phyloP scores from a whole-genome alignment of 768 basidiomycete species.

The Naganishia randhawae region DNA sequence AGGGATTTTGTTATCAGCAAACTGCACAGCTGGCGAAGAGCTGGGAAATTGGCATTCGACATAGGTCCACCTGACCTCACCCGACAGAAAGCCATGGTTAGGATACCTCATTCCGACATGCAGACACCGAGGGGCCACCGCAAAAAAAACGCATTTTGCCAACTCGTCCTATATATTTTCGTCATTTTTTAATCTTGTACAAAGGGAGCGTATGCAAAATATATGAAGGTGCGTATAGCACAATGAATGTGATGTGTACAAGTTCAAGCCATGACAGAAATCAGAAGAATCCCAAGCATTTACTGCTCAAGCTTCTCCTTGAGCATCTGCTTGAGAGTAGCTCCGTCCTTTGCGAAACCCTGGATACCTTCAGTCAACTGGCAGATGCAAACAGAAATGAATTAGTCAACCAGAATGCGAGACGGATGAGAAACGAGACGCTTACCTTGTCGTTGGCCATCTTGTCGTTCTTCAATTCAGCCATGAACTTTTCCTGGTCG shows the following conservation, averaged over 20 bases:
- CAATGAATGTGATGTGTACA: not conserved
- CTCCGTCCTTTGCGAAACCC: constrained; percentile 95
- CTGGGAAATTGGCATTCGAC: too few species aligned
- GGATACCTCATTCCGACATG: too few species aligned
- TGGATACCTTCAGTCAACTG: constrained; percentile 77
- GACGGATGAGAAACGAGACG: too few species aligned
- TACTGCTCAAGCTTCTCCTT: constrained; percentile 55
- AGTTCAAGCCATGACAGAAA: not conserved
- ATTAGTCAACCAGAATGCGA: not conserved
- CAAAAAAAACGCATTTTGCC: not conserved
- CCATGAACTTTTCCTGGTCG: constrained; percentile 94
- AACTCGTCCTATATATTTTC: constrained; percentile 7
- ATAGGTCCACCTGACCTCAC: too few species aligned
- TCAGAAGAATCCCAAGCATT: not conserved
- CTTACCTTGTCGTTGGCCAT: constrained; percentile 91
- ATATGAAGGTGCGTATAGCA: constrained; percentile 6
- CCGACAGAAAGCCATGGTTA: too few species aligned
- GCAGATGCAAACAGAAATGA: constrained; percentile 55
- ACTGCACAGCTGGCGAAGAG: too few species aligned
- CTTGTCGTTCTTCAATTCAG: constrained; percentile 81
- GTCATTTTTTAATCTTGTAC: constrained; percentile 14
- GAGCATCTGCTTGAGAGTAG: constrained; percentile 77
- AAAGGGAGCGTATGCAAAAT: constrained; percentile 9
- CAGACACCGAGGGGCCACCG: too few species aligned
- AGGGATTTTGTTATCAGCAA: too few species aligned